Evolutionary conservation across 345 rosid species (phyloP).

Genomic region (Isatis tinctoria): DNA sequence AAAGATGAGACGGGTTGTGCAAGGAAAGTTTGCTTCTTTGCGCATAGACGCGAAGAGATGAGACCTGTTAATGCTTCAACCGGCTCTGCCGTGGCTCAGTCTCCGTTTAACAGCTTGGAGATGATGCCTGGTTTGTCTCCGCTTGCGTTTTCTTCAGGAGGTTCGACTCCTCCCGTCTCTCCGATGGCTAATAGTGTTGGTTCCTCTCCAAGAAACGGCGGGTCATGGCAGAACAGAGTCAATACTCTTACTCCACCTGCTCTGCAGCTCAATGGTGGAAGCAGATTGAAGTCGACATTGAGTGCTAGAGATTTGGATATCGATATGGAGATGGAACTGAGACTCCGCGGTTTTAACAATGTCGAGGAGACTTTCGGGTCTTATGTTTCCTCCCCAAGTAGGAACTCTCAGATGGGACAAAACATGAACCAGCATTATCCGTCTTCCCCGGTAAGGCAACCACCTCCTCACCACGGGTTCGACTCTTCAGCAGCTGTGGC

Average conservation of each 20-base stretch:
- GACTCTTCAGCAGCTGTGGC: conserved; percentile 89
- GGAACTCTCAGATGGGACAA: conserved; percentile 54
- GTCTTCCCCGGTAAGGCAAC: conserved; percentile 40
- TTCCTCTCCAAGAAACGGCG: conserved; percentile 30
- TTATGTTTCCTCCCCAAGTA: conserved; percentile 45
- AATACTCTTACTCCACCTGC: conserved; percentile 57
- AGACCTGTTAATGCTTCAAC: conserved; percentile 91
- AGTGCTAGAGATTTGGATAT: conserved; percentile 74
- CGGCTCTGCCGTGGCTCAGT: conserved; percentile 75
- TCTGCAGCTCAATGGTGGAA: conserved; percentile 46
- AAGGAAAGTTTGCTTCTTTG: conserved; percentile 96
- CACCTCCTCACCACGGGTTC: conserved; percentile 48
- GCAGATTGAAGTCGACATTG: conserved; percentile 73
- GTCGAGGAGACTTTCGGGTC: conserved; percentile 68
- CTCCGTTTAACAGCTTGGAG: conserved; percentile 24
- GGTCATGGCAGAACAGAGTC: conserved; percentile 77
- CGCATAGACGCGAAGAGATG: conserved; percentile 84
- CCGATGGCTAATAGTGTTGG: conserved; percentile 26
- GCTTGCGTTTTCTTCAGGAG: conserved; percentile 46
- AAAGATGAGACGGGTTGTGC: conserved; percentile 88
- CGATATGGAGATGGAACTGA: conserved; percentile 69
- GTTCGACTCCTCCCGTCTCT: conserved; percentile 61
- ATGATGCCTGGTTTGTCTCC: conserved; percentile 72
- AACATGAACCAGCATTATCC: conserved; percentile 67
- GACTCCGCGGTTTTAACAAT: conserved; percentile 27